Evolutionary conservation across 345 rosid species (phyloP).

Genomic region (Aurinia saxatilis): DNA sequence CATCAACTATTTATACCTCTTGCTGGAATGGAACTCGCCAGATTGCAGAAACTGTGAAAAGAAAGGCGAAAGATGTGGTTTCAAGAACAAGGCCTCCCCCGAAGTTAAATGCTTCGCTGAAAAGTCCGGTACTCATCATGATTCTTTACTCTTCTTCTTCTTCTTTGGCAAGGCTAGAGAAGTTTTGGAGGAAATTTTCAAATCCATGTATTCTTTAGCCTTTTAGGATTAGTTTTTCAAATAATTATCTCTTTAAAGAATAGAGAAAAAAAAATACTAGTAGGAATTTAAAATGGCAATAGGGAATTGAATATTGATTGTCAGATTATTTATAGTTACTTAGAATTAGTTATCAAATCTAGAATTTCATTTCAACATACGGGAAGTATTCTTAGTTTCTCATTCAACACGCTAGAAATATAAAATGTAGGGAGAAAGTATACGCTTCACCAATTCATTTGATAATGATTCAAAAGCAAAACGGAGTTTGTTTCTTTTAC

Average conservation of each 20-base stretch:
- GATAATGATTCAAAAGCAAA: too few species aligned
- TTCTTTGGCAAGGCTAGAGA: neutral
- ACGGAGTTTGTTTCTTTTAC: too few species aligned
- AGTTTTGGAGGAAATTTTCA: neutral
- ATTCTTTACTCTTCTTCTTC: neutral
- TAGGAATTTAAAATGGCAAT: neutral
- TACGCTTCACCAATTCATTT: neutral
- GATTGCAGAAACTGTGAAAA: slow-evolving; percentile 48
- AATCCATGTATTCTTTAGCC: neutral
- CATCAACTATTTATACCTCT: slow-evolving; percentile 25
- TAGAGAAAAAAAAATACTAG: neutral
- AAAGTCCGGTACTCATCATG: slow-evolving; percentile 26
- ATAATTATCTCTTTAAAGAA: neutral
- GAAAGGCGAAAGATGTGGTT: slow-evolving; percentile 41
- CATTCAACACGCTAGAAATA: neutral
- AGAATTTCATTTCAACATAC: neutral
- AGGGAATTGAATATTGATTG: neutral
- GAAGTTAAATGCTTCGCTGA: slow-evolving; percentile 38
- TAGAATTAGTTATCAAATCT: neutral
- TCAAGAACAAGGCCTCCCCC: slow-evolving; percentile 25
- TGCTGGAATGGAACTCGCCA: slow-evolving; percentile 45
- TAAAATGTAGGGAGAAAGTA: neutral
- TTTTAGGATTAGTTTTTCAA: neutral
- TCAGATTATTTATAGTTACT: neutral
- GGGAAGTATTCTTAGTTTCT: neutral